Evolutionary conservation across 441 rosid species (phyloP).

Genomic region (Gossypium gossypioides): DNA sequence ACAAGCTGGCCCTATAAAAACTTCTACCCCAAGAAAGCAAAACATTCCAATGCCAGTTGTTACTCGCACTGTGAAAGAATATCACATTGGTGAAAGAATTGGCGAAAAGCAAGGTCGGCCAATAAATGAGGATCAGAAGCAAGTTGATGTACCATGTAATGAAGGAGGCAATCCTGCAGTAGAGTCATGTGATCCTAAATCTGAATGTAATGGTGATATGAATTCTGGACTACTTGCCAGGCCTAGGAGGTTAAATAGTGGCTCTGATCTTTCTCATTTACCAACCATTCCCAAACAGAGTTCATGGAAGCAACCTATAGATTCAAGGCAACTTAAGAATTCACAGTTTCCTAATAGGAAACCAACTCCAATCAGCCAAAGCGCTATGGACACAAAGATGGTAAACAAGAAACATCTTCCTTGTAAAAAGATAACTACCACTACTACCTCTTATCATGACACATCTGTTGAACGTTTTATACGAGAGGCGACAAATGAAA

Average conservation of each 20-base stretch:
- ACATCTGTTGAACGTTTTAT: constrained; percentile 95
- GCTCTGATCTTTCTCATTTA: constrained; percentile 34
- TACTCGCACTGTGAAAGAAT: constrained; percentile 69
- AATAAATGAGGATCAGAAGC: constrained; percentile 52
- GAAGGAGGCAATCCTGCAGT: constrained; percentile 35
- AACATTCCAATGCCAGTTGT: constrained; percentile 41
- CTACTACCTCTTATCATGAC: constrained; percentile 59
- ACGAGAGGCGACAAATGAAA: constrained; percentile 88
- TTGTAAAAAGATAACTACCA: constrained; percentile 44
- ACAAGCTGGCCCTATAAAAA: constrained; percentile 70
- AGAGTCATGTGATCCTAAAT: constrained; percentile 45
- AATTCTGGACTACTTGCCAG: constrained; percentile 38
- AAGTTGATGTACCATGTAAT: constrained; percentile 36
- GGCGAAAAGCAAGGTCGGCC: constrained; percentile 42
- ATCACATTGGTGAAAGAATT: constrained; percentile 40
- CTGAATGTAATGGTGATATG: constrained; percentile 60
- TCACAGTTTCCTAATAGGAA: constrained; percentile 48
- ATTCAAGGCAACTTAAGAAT: constrained; percentile 44
- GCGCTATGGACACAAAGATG: constrained; percentile 51
- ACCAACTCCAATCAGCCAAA: constrained; percentile 40
- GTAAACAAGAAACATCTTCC: constrained; percentile 59
- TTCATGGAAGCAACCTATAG: constrained; percentile 75
- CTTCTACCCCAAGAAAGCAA: constrained; percentile 72
- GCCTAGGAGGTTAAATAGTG: constrained; percentile 53
- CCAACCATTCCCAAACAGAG: constrained; percentile 59